A percentile compares a stretch with the other conserved stretches of the same genome.
Conservation (phyloP, 2,329 filamentous ascomycete genomes). For the Cladorrhinum sp. region DNA sequence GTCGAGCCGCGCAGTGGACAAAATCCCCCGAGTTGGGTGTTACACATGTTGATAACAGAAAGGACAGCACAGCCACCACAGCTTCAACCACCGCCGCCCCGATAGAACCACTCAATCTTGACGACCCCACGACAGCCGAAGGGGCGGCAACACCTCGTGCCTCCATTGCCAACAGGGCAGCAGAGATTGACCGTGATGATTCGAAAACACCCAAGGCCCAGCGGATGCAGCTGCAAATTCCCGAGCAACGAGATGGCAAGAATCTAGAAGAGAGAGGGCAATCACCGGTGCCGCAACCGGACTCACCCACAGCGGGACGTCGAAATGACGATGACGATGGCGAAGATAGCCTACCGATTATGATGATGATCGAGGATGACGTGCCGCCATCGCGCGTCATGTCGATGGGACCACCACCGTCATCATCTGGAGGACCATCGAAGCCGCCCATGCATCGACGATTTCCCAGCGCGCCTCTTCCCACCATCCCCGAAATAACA, state of each 20-base stretch:
- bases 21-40: conserved; percentile 18
- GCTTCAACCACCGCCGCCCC: conserved; percentile 39
- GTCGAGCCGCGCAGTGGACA: conserved; percentile 33
- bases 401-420: conserved; percentile 4
- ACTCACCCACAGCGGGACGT: conserved; percentile 17
- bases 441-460: conserved; percentile 21
- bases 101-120: conserved; percentile 49
- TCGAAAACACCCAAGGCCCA: conserved; percentile 17
- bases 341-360: conserved; percentile 19
- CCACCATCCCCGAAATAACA: conserved; percentile 43
- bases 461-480: conserved; percentile 30
- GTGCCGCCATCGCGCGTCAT: neutral
- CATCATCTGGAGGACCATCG: neutral
- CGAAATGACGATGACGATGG: conserved; percentile 15
- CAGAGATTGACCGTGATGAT: conserved; percentile 12
- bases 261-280: neutral
- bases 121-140: conserved; percentile 45
- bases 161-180: conserved; percentile 17
- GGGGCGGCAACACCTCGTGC: conserved; percentile 32
- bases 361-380: conserved; percentile 17
- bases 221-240: neutral
- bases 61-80: conserved; percentile 23
- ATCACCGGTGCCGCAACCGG: conserved; percentile 12
- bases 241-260: conserved; percentile 1
- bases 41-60: conserved; percentile 28